Base-by-base conservation (phyloP, 2,329 filamentous ascomycete species). In the Aureobasidium sp. region DNA sequence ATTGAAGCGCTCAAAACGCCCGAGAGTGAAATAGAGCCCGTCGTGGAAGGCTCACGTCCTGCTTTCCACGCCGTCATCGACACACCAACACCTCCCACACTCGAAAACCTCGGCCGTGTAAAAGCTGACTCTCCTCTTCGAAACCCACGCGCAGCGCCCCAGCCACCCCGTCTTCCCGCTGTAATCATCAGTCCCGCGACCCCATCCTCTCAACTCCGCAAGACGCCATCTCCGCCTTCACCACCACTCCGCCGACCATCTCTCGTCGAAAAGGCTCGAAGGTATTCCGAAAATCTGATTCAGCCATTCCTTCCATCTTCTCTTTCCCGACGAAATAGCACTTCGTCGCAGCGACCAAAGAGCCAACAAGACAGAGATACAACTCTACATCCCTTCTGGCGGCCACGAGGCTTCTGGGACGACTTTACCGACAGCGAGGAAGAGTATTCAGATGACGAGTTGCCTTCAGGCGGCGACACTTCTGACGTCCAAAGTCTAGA, bases 351-450 rank as follows among this genome's bases (percentile, higher is more conserved):
- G 66, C 70, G 56, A n/a, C 61, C 64, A 20, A 51, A 42, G 34
- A 48, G 25, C 27, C 22, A 47, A 17, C 56, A 64, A 8, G 61
- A 58, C 41, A 27, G 63, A 51, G 78, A 83, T 60, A 76, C 76
- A 47, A 78, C 77, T 44, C 71, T 85, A 6, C 80, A 85, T 65
- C 83, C 84, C 1, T 84, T 86, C 69, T 87, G 85, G 85, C 78
- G 81, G 25, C 84, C 84, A 1, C 80, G 80, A 41, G 79, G 79
- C n/a, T 86, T 86, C 71, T 87, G 83, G 83, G 82, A 85, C 42
- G 82, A 81, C 42, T 72, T 83, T 29, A 73, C 77, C 17, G 74
- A 75, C 52, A 72, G 74, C 12, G 77, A 78, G 42, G 69, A 70
- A 4, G 65, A 66, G 22, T 69, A 70, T 5, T 71, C 74, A 37